These are phyloP conservation scores for Botrytis porri DNA, from an alignment of 2,329 filamentous ascomycete genomes.

Conservation along the genomic window DNA sequence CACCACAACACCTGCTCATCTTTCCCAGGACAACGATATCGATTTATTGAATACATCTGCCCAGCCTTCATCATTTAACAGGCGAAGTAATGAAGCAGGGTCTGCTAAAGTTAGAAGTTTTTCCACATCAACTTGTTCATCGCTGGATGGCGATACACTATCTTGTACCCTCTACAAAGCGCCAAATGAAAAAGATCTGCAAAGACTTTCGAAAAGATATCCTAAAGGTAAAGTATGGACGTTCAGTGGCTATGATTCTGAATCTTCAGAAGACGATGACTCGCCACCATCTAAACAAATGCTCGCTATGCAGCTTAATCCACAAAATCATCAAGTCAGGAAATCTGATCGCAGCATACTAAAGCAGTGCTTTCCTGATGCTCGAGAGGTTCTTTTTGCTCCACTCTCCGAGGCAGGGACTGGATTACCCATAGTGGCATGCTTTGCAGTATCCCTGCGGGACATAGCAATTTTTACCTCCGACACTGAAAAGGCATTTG, in stretches of 20 bases:
- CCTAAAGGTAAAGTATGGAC: slow-evolving; percentile 16
- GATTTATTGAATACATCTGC: background rate
- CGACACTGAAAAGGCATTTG: slow-evolving; percentile 37
- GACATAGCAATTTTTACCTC: slow-evolving; percentile 33
- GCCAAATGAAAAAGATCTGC: slow-evolving; percentile 13
- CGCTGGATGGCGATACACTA: slow-evolving; percentile 1
- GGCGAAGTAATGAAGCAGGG: slow-evolving; percentile 11
- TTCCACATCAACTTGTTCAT: background rate
- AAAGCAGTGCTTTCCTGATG: slow-evolving; percentile 34
- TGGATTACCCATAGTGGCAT: slow-evolving; percentile 39
- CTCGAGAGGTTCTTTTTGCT: slow-evolving; percentile 41
- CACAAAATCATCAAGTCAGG: background rate
- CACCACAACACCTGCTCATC: background rate
- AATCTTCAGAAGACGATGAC: slow-evolving; percentile 5
- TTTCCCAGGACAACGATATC: background rate
- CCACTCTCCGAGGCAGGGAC: slow-evolving; percentile 42
- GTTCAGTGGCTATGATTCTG: slow-evolving; percentile 15
- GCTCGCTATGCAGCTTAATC: background rate
- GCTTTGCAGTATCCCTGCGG: slow-evolving; percentile 37
- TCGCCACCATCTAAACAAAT: background rate
- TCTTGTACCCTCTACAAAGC: background rate
- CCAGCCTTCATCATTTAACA: background rate
- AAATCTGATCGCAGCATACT: slow-evolving; percentile 7
- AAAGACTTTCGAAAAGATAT: slow-evolving; percentile 4
- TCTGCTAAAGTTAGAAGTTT: slow-evolving; percentile 16